Conservation (phyloP, 169 alveolate species). For the Plasmodium blacklocki region DNA sequence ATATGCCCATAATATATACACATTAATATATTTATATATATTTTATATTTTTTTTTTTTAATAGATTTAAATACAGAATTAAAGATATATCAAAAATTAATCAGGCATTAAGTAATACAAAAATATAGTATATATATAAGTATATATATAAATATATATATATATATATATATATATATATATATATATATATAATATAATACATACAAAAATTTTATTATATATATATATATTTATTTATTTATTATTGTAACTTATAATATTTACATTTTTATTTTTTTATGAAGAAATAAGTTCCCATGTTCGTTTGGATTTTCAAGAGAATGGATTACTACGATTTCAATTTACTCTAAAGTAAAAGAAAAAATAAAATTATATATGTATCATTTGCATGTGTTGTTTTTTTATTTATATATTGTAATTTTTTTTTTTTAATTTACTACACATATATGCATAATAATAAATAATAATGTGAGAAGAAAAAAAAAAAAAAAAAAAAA, state of each 20-base stretch:
- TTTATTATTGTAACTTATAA: background rate
- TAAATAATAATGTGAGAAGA: background rate
- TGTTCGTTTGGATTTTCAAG: constrained; percentile 70
- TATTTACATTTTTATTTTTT: no score
- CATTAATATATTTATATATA: background rate
- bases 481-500: no score
- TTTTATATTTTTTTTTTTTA: background rate
- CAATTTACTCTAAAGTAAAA: constrained; percentile 67
- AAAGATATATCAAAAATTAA: constrained; percentile 51
- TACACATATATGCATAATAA: background rate
- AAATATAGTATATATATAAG: background rate
- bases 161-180: background rate
- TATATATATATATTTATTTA: background rate
- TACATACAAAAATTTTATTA: background rate
- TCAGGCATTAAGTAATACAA: constrained; percentile 54
- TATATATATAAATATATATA: no score
- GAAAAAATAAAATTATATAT: background rate
- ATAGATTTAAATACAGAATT: constrained; percentile 51
- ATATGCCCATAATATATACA: background rate
- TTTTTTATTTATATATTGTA: background rate
- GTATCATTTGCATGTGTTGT: background rate
- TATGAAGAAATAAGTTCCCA: constrained; percentile 64
- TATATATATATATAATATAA: background rate
- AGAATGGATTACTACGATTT: constrained; percentile 48
- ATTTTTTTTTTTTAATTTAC: background rate